Conservation (phyloP, 768 basidiomycete genomes). For the Lyophyllum atratum region DNA sequence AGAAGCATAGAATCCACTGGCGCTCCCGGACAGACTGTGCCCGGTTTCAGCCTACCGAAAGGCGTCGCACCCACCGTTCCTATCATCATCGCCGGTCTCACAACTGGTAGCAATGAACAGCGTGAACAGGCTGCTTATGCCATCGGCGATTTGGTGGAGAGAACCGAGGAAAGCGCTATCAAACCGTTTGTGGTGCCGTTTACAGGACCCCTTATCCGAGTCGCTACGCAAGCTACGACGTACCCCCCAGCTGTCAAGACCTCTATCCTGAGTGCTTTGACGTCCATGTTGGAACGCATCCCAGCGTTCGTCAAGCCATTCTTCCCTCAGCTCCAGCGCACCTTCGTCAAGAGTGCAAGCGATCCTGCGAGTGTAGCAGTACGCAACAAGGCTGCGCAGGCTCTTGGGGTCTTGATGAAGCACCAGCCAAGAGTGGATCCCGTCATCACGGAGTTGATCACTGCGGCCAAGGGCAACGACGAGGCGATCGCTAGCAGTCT, state of each 20-base stretch:
- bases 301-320: constrained; percentile 93
- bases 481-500: constrained; percentile 78
- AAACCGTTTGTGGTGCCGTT: constrained; percentile 96
- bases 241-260: constrained; percentile 94
- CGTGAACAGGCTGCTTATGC: constrained; percentile 95
- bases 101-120: constrained; percentile 92
- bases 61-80: constrained; percentile 84
- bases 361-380: constrained; percentile 80
- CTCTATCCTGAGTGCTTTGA: constrained; percentile 85
- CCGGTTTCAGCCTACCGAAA: constrained; percentile 85
- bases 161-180: constrained; percentile 78
- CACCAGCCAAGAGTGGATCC: constrained; percentile 91
- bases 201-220: constrained; percentile 93
- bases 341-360: constrained; percentile 90
- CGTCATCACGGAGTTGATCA: constrained; percentile 85
- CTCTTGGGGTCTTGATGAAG: constrained; percentile 87
- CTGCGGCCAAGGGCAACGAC: constrained; percentile 56
- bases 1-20: constrained; percentile 87
- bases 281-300: constrained; percentile 82
- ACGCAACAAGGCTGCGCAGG: constrained; percentile 79
- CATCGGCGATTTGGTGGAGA: constrained; percentile 93
- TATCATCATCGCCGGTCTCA: constrained; percentile 89
- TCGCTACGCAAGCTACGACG: constrained; percentile 85
- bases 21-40: constrained; percentile 72
- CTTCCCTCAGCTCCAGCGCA: constrained; percentile 97